Percentiles rank a stretch among this genome's conserved stretches.
Conservation (phyloP, 805 yeast species). For the Lipomyces orientalis region DNA sequence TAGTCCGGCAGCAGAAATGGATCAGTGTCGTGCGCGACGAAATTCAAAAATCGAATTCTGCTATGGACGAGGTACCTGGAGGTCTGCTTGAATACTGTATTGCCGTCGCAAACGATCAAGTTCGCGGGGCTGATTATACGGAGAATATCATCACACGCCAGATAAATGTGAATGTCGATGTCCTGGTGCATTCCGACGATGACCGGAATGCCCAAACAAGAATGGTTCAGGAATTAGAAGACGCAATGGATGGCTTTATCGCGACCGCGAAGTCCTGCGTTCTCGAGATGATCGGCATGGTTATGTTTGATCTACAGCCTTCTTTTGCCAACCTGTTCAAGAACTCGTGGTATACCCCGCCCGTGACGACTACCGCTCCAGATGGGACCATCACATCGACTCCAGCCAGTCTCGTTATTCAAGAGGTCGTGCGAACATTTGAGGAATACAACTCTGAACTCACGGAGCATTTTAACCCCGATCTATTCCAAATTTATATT, state of each 20-base stretch:
- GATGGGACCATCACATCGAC: constrained; percentile 18
- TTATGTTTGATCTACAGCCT: constrained; percentile 71
- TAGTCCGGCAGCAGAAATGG: constrained; percentile 69
- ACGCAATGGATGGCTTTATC: constrained; percentile 79
- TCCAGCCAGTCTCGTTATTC: constrained; percentile 46
- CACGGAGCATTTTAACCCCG: constrained; percentile 57
- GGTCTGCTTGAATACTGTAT: constrained; percentile 81
- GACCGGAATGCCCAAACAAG: constrained; percentile 22
- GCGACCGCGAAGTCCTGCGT: constrained; percentile 72
- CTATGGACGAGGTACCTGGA: constrained; percentile 58
- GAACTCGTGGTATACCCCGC: constrained; percentile 69
- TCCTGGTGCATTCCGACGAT: constrained; percentile 32
- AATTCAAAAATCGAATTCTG: constrained; percentile 55
- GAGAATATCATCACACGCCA: constrained; percentile 72
- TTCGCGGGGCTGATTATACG: constrained; percentile 68
- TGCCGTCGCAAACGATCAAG: constrained; percentile 85
- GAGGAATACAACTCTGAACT: constrained; percentile 75
- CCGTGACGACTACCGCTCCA: constrained; percentile 38
- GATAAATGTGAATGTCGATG: constrained; percentile 55
- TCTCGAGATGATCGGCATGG: constrained; percentile 60
- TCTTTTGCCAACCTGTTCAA: constrained; percentile 68
- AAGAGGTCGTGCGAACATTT: constrained; percentile 72
- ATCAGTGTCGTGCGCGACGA: constrained; percentile 51
- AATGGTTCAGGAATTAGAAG: constrained; percentile 50
- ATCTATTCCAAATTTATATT: constrained; percentile 58